Evolutionary conservation across 306 rosid species (phyloP).

Genomic region (Prunus persica): DNA sequence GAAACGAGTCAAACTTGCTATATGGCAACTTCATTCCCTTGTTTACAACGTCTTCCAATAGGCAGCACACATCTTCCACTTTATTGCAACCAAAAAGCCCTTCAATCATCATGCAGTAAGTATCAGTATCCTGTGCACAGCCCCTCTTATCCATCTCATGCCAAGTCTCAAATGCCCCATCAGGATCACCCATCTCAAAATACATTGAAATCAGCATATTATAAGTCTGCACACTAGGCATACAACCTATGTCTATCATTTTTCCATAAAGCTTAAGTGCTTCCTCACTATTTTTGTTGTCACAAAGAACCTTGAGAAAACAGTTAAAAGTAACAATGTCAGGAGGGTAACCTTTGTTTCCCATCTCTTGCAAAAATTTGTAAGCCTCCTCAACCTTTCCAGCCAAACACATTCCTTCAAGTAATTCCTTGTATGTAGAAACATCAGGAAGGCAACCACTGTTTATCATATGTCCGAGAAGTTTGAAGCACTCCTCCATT

Average conservation of each 20-base stretch:
- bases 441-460: slow-evolving; percentile 93
- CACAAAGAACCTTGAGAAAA: slow-evolving; percentile 85
- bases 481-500: slow-evolving; percentile 68
- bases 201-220: slow-evolving; percentile 88
- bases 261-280: slow-evolving; percentile 60
- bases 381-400: slow-evolving; percentile 75
- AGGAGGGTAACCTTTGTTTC: slow-evolving; percentile 85
- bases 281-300: slow-evolving; percentile 64
- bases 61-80: slow-evolving; percentile 60
- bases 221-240: slow-evolving; percentile 81
- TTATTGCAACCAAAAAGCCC: slow-evolving; percentile 70
- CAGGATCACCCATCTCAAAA: slow-evolving; percentile 61
- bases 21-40: slow-evolving; percentile 73
- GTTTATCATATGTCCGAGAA: slow-evolving; percentile 61
- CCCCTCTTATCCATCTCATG: slow-evolving; percentile 64
- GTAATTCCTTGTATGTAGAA: slow-evolving; percentile 74
- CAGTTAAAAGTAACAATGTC: slow-evolving; percentile 89
- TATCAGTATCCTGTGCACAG: slow-evolving; percentile 50
- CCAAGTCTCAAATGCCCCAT: slow-evolving; percentile 85
- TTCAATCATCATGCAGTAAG: slow-evolving; percentile 78
- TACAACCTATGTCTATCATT: slow-evolving; percentile 64
- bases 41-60: slow-evolving; percentile 71
- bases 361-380: slow-evolving; percentile 87
- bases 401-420: slow-evolving; percentile 84
- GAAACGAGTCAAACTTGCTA: slow-evolving; percentile 58